Conservation (phyloP, 2,329 filamentous ascomycete genomes). For the Alternaria metachromatica region DNA sequence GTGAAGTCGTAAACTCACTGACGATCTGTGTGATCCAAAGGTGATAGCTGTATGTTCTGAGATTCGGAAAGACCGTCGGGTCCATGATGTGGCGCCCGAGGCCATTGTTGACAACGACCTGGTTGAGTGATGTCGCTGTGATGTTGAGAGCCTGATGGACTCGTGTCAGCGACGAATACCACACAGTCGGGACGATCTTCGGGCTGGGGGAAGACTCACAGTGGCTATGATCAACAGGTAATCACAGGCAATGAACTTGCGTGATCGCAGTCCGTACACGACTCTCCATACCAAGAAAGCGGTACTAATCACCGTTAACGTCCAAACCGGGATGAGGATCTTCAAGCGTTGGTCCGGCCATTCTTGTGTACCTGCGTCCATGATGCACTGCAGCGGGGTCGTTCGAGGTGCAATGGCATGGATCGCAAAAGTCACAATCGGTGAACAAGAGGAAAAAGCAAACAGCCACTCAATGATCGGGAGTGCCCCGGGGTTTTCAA, state of each 20-base stretch:
- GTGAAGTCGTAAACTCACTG: slow-evolving; percentile 9
- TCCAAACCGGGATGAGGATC: slow-evolving; percentile 28
- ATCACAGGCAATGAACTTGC: slow-evolving; percentile 33
- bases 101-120: slow-evolving; percentile 24
- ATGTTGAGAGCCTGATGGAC: slow-evolving; percentile 23
- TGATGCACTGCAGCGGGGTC: slow-evolving; percentile 4
- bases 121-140: slow-evolving; percentile 14
- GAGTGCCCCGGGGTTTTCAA: slow-evolving; percentile 5
- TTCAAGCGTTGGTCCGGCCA: slow-evolving; percentile 32
- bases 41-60: slow-evolving; percentile 27
- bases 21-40: slow-evolving; percentile 35
- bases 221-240: slow-evolving; percentile 36
- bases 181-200: neutral
- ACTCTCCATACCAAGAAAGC: slow-evolving; percentile 34
- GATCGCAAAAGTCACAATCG: neutral
- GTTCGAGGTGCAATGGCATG: neutral
- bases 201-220: slow-evolving; percentile 20
- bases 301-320: slow-evolving; percentile 26
- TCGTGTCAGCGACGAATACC: slow-evolving; percentile 5
- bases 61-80: slow-evolving; percentile 22
- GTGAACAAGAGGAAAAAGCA: slow-evolving; percentile 1
- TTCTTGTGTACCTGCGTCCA: slow-evolving; percentile 23
- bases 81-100: slow-evolving; percentile 35
- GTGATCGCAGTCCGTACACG: slow-evolving; percentile 26
- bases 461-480: neutral